These are phyloP conservation scores for Schrenkiella parvula DNA, from an alignment of 345 rosid species.

Conservation along the genomic window DNA sequence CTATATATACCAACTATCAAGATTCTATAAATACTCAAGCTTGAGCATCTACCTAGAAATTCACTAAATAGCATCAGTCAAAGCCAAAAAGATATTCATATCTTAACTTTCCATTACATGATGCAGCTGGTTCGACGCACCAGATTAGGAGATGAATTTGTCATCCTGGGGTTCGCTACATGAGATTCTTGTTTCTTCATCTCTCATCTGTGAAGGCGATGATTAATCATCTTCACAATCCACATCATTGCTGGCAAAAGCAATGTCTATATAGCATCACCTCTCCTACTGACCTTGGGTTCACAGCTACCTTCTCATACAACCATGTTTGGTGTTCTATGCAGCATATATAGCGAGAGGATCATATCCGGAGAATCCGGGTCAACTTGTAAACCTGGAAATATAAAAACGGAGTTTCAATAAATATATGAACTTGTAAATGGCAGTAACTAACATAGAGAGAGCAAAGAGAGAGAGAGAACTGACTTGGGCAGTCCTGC, in stretches of 20 bases:
- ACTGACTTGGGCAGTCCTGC: slow-evolving; percentile 90
- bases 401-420: neutral
- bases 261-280: neutral
- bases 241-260: neutral
- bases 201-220: neutral
- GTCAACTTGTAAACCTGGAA: slow-evolving; percentile 63
- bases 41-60: neutral
- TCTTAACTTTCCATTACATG: slow-evolving; percentile 1
- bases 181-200: neutral
- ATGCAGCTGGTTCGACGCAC: neutral
- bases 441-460: neutral
- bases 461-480: slow-evolving; percentile 5
- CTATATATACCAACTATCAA: slow-evolving; percentile 1
- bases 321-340: slow-evolving; percentile 6
- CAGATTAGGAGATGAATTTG: neutral
- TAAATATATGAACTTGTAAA: neutral
- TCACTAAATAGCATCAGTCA: slow-evolving; percentile 7
- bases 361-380: slow-evolving; percentile 61
- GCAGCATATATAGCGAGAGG: neutral
- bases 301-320: slow-evolving; percentile 9
- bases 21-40: neutral
- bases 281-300: neutral
- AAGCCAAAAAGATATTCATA: neutral
- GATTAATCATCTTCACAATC: neutral
- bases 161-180: neutral